phyloP scores from a whole-genome alignment of 1,284 basidiomycete species.

The Peniophora sp. region DNA sequence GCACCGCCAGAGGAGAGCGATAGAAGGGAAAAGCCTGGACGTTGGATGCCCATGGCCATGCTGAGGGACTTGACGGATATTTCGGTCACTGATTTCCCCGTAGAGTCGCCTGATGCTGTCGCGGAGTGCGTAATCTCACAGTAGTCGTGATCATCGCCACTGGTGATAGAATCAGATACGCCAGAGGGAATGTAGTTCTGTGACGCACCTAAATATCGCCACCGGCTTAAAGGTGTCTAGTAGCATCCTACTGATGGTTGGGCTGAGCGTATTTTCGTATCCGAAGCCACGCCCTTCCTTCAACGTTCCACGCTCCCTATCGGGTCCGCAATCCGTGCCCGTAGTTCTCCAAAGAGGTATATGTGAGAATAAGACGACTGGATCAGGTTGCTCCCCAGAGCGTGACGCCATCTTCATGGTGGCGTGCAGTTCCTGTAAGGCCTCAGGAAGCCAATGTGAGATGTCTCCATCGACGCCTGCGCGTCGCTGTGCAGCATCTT shows the following conservation, averaged over 20 bases:
- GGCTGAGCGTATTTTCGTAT: conserved; percentile 54
- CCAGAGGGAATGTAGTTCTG: neutral
- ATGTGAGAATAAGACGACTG: conserved; percentile 48
- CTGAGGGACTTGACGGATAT: conserved; percentile 56
- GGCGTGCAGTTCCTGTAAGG: neutral
- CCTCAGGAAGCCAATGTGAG: conserved; percentile 39
- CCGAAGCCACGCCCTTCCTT: conserved; percentile 47
- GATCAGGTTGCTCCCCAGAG: conserved; percentile 20
- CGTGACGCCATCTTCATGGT: neutral
- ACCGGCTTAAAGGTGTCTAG: conserved; percentile 39
- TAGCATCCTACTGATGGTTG: conserved; percentile 42
- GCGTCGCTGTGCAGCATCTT: conserved; percentile 64
- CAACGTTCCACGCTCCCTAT: conserved; percentile 45
- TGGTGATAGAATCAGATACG: conserved; percentile 12
- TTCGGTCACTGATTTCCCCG: conserved; percentile 33
- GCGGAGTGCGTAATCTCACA: conserved; percentile 45
- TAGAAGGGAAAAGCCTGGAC: conserved; percentile 59
- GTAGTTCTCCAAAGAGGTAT: conserved; percentile 52
- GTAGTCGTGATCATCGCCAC: conserved; percentile 64
- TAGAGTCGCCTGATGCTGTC: conserved; percentile 13
- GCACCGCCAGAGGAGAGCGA: conserved; percentile 34
- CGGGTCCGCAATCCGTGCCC: conserved; percentile 42
- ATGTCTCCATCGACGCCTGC: conserved; percentile 34
- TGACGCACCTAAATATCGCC: conserved; percentile 40
- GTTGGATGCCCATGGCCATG: conserved; percentile 47